A percentile compares a stretch with the other conserved stretches of the same genome.
phyloP scores from a whole-genome alignment of 331 rosid genomes.

The Acacia concinna region DNA sequence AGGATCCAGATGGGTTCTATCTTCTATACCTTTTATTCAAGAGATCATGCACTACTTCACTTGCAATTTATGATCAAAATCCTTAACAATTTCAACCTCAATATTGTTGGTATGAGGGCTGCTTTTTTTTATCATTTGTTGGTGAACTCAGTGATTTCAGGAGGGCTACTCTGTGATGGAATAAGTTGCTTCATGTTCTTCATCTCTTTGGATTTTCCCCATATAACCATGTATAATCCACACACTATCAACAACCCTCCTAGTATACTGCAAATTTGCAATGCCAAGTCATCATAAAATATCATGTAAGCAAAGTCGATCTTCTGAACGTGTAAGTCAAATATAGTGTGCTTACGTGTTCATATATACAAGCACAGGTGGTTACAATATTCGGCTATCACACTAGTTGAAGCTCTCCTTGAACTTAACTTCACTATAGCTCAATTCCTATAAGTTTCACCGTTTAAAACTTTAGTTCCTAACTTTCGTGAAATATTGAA shows the following conservation, averaged over 20 bases:
- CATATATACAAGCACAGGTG: no score
- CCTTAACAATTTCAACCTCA: neutral
- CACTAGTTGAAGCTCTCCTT: no score
- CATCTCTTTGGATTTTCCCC: conserved; percentile 57
- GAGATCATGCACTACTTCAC: neutral
- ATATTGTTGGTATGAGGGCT: neutral
- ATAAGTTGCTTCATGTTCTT: conserved; percentile 28
- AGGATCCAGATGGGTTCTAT: no score
- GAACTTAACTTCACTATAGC: no score
- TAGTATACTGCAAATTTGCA: conserved; percentile 30
- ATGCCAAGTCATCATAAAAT: neutral
- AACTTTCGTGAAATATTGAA: no score
- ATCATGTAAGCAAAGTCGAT: no score
- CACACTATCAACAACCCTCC: conserved; percentile 49
- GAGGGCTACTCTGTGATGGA: conserved; percentile 7
- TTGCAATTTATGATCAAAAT: neutral
- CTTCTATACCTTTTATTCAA: no score
- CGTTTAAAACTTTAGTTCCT: no score
- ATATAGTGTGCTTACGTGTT: neutral
- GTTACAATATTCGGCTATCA: no score
- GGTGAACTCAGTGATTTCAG: conserved; percentile 14
- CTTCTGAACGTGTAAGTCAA: neutral
- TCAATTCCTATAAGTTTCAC: no score
- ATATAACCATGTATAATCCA: conserved; percentile 46
- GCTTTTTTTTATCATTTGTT: conserved; percentile 19